A percentile compares a stretch with the other conserved stretches of the same genome.
These are phyloP conservation scores for Lactarius indigo DNA, from an alignment of 768 basidiomycete genomes.

Conservation along the genomic window DNA sequence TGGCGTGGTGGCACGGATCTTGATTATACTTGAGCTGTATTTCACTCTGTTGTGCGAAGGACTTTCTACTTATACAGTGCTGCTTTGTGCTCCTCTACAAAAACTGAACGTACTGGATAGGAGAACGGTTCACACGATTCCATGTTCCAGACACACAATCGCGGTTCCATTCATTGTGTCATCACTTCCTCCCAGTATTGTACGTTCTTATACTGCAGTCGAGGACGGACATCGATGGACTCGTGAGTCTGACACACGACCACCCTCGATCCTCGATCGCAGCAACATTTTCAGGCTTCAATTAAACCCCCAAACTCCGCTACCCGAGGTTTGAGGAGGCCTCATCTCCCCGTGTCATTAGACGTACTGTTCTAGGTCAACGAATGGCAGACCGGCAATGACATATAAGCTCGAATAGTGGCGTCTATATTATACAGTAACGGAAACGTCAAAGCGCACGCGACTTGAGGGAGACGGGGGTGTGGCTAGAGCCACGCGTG, in stretches of 20 bases:
- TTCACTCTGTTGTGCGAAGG: neutral
- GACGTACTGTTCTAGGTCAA: neutral
- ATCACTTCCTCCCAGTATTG: neutral
- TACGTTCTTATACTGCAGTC: neutral
- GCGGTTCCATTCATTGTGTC: neutral
- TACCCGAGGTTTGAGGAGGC: neutral
- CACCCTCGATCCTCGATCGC: neutral
- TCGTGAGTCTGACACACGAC: neutral
- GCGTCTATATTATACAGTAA: neutral
- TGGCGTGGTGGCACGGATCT: neutral
- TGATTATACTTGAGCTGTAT: neutral
- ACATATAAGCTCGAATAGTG: neutral
- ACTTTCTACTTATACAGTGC: neutral
- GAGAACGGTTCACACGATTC: too few relatives aligned
- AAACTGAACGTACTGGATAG: neutral
- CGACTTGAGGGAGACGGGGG: neutral
- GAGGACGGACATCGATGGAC: too few relatives aligned
- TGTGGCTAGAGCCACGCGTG: constrained; percentile 8
- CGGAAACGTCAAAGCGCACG: neutral
- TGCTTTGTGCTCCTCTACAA: neutral
- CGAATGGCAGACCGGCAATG: neutral
- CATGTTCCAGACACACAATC: neutral
- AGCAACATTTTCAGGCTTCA: neutral
- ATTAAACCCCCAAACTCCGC: constrained; percentile 5
- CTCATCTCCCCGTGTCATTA: neutral